A percentile compares a stretch with the other conserved stretches of the same genome.
Evolutionary conservation across 164 flowering plant genomes (phyloP).

Genomic region (Chloranthus sessilifolius): DNA sequence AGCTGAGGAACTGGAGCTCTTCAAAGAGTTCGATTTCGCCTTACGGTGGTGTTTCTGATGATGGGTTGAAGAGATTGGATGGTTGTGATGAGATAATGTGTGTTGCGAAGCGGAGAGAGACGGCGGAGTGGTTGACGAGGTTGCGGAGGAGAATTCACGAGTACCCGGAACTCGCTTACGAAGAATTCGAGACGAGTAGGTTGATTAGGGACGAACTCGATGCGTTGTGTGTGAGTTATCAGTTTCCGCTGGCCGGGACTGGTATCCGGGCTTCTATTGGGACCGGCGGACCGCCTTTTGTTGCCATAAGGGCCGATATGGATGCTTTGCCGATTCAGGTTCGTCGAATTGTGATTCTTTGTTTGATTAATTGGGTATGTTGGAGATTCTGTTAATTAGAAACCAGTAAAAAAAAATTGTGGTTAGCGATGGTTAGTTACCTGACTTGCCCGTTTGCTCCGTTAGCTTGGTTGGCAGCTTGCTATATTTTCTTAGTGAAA

Average conservation of each 20-base stretch:
- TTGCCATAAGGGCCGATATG: slow-evolving; percentile 90
- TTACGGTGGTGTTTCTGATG: too few relatives aligned
- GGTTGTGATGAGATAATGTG: slow-evolving; percentile 8
- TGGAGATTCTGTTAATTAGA: background rate
- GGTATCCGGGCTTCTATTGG: slow-evolving; percentile 65
- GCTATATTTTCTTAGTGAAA: too few relatives aligned
- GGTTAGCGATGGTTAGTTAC: too few relatives aligned
- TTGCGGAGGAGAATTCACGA: slow-evolving; percentile 53
- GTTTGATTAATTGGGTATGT: too few relatives aligned
- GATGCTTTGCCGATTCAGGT: slow-evolving; percentile 96
- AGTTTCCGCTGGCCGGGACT: slow-evolving; percentile 60
- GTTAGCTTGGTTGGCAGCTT: too few relatives aligned
- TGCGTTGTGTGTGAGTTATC: slow-evolving; percentile 37
- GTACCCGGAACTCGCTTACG: slow-evolving; percentile 66
- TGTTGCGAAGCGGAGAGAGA: slow-evolving; percentile 12
- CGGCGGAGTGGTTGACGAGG: slow-evolving; percentile 44
- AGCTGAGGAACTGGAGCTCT: too few relatives aligned
- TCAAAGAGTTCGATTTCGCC: too few relatives aligned
- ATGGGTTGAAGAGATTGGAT: too few relatives aligned
- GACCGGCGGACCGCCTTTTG: slow-evolving; percentile 67
- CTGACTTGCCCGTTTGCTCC: too few relatives aligned
- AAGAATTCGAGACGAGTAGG: slow-evolving; percentile 54
- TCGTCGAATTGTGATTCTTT: background rate
- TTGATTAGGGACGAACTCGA: slow-evolving; percentile 55
- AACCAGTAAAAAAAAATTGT: too few relatives aligned